Evolutionary conservation across 129 eudicot genomes (phyloP), one percentile per base, ranked within the genome.

Genomic region (Escallonia rubra): DNA sequence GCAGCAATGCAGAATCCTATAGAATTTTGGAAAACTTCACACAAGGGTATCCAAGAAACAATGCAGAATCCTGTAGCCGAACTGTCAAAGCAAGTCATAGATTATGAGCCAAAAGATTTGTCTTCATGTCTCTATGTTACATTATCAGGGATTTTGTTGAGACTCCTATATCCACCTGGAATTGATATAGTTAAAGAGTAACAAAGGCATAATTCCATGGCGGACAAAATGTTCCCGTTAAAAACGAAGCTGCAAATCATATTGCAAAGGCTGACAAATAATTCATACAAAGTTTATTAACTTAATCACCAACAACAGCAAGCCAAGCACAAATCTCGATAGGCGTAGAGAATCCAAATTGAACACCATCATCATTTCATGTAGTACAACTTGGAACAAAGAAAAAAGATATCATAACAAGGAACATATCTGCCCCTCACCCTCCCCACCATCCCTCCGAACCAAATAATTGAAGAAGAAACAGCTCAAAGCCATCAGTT

Each of bases 241-340:
- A 41, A 46, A 64, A 70, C 71, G 64, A 64, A 57, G 71, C 39
- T 48, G 7, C n/a, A 11, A 63, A 57, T 57, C 14, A 3, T 40
- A 7, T 52, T 15, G 14, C 0, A 23, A 1, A 54, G 42, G 15
- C 43, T 39, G 10, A 51, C 34, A 12, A 12, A 10, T 44, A 15
- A 2, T 0, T 56, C 7, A 14, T 8, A n/a, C 34, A 15, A 13
- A 56, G 16, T 8, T 8, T 10, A 4, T 6, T 56, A 56, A 56
- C 34, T 55, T 12, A 55, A 5, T 55, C 38, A 23, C 38, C 60
- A 56, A 23, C 11, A n/a, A 23, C 39, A 56, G 34, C 60, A 38
- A 4, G 8, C 16, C 9, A 13, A 38, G 8, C 60, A n/a, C 38
- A n/a, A 56, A 7, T 13, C 34, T 50, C 55, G 10, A 56, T 13